phyloP scores from a whole-genome alignment of 1,284 basidiomycete genomes.

The Peniophora sp. region DNA sequence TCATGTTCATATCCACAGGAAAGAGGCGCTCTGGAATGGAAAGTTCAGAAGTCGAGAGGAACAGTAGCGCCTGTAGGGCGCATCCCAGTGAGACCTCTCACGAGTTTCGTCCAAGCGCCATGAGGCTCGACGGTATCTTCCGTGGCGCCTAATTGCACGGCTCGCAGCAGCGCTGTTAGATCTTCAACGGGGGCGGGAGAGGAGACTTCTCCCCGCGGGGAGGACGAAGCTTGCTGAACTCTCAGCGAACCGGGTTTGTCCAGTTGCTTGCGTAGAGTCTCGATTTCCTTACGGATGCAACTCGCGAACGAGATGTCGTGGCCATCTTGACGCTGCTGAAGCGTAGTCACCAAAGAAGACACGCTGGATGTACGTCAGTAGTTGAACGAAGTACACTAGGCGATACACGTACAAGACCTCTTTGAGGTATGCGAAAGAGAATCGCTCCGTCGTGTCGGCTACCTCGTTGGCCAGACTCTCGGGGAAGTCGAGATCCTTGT shows the following conservation, averaged over 20 bases:
- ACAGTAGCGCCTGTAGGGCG: too few relatives aligned
- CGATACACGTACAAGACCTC: slow-evolving; percentile 59
- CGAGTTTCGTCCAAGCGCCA: too few relatives aligned
- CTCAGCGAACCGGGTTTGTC: slow-evolving; percentile 16
- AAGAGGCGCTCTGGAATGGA: too few relatives aligned
- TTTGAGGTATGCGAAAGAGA: slow-evolving; percentile 75
- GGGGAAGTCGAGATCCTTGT: slow-evolving; percentile 50
- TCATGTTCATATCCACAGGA: too few relatives aligned
- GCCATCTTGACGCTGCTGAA: slow-evolving; percentile 9
- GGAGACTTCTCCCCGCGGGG: too few relatives aligned
- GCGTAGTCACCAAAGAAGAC: slow-evolving; percentile 7
- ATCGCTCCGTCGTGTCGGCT: slow-evolving; percentile 46
- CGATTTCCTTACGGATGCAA: slow-evolving; percentile 8
- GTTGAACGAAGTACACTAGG: slow-evolving; percentile 9
- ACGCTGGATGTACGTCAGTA: slow-evolving; percentile 6
- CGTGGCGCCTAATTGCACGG: too few relatives aligned
- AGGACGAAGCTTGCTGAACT: too few relatives aligned
- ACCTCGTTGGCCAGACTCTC: slow-evolving; percentile 47
- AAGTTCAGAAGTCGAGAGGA: too few relatives aligned
- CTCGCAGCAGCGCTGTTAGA: too few relatives aligned
- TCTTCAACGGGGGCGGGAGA: too few relatives aligned
- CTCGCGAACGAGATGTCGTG: slow-evolving; percentile 6
- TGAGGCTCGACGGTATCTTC: too few relatives aligned
- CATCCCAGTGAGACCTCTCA: too few relatives aligned
- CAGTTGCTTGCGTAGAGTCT: slow-evolving; percentile 18